Percentiles rank a stretch among this genome's conserved stretches.
Conservation (phyloP, 257 asterid genomes). For the Nicotiana tomentosiformis region DNA sequence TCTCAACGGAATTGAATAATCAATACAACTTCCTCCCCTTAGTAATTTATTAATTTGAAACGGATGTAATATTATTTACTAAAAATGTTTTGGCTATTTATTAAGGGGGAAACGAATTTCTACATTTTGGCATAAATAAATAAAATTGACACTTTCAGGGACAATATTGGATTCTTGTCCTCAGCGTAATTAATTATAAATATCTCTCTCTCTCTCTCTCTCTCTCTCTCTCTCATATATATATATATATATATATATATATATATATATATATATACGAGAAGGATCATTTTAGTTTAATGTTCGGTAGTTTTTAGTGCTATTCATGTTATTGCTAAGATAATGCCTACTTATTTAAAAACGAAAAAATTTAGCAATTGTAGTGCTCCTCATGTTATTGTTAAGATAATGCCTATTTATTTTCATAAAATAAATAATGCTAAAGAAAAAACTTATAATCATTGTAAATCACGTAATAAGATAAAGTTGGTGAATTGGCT, state of each 20-base stretch:
- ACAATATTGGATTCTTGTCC: neutral
- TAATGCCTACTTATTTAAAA: neutral
- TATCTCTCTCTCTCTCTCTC: too few species aligned
- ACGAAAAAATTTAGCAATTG: too few species aligned
- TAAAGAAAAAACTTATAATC: too few species aligned
- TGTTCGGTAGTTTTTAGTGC: neutral
- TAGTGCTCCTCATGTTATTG: neutral
- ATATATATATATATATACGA: too few species aligned
- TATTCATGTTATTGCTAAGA: neutral
- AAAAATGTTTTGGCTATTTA: neutral
- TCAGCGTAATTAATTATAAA: neutral
- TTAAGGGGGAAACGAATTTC: neutral
- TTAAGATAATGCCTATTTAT: neutral
- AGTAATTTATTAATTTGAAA: too few species aligned
- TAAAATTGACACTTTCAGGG: neutral
- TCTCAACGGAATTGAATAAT: too few species aligned
- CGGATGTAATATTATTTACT: too few species aligned
- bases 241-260: too few species aligned
- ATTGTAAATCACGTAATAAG: neutral
- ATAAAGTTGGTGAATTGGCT: neutral
- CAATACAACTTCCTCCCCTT: too few species aligned
- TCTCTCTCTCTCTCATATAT: too few species aligned
- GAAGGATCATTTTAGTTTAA: too few species aligned
- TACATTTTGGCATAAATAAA: neutral
- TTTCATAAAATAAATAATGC: neutral